Percentiles rank a stretch among this genome's conserved stretches.
Conservation (phyloP, 2,329 filamentous ascomycete species). For the Scytalidium sp. region DNA sequence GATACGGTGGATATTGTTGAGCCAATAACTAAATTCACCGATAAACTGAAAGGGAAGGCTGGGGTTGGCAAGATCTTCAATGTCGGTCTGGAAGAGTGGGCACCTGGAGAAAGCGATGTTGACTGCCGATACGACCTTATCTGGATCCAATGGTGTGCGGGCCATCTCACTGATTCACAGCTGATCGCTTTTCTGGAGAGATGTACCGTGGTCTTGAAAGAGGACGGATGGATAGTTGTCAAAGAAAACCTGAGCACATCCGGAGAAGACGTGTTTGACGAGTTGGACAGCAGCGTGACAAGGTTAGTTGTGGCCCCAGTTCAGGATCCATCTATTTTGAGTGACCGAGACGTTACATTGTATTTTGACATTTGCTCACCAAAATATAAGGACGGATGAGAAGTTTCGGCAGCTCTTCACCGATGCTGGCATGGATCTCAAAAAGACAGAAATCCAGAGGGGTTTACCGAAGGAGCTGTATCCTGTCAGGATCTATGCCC, state of each 20-base stretch:
- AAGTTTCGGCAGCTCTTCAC: conserved; percentile 71
- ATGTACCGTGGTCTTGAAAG: conserved; percentile 52
- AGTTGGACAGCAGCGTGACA: conserved; percentile 74
- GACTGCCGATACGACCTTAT: conserved; percentile 68
- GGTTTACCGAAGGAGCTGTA: conserved; percentile 63
- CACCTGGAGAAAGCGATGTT: conserved; percentile 33
- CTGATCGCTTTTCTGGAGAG: conserved; percentile 63
- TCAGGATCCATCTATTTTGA: too few species aligned
- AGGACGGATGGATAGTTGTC: conserved; percentile 61
- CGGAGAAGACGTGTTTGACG: conserved; percentile 69
- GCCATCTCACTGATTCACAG: conserved; percentile 74
- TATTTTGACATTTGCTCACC: neutral
- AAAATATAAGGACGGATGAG: conserved; percentile 55
- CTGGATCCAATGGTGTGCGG: conserved; percentile 89
- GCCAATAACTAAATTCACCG: conserved; percentile 79
- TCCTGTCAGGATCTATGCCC: conserved; percentile 75
- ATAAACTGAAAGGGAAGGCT: conserved; percentile 50
- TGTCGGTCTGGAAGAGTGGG: conserved; percentile 73
- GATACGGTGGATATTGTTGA: conserved; percentile 78
- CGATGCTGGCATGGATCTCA: conserved; percentile 63
- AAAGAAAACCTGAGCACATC: conserved; percentile 74
- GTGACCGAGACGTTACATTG: conserved; percentile 12
- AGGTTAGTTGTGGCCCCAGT: conserved; percentile 36
- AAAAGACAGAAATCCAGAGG: conserved; percentile 68
- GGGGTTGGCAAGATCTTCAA: conserved; percentile 66